These are phyloP conservation scores for Veloboletus limbatus DNA, from an alignment of 1,284 basidiomycete genomes.

Conservation along the genomic window DNA sequence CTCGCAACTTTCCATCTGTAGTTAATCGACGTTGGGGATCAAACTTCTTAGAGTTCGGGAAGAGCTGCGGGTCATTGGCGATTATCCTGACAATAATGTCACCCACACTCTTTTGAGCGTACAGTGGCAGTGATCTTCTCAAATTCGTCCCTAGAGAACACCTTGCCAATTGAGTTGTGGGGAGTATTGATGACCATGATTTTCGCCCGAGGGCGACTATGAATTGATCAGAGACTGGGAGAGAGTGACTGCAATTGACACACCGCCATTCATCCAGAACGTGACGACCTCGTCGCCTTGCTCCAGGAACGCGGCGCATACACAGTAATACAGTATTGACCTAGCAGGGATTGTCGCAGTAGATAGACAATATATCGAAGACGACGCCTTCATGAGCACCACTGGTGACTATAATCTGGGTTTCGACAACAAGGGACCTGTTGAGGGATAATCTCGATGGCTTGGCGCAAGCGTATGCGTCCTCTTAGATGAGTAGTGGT, in stretches of 20 bases:
- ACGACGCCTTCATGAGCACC: slow-evolving; percentile 89
- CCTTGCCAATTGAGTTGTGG: slow-evolving; percentile 95
- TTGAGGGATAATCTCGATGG: slow-evolving; percentile 74
- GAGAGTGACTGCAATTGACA: slow-evolving; percentile 14
- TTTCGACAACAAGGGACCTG: slow-evolving; percentile 79
- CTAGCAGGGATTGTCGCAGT: slow-evolving; percentile 30
- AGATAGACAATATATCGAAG: background rate
- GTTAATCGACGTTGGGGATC: slow-evolving; percentile 58
- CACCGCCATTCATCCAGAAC: slow-evolving; percentile 86
- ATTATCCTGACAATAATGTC: slow-evolving; percentile 39
- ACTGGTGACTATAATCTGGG: slow-evolving; percentile 91
- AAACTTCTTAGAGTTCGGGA: slow-evolving; percentile 58
- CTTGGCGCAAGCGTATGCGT: slow-evolving; percentile 79
- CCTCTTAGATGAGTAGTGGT: slow-evolving; percentile 92
- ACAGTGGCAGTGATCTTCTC: slow-evolving; percentile 81
- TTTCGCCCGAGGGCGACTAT: slow-evolving; percentile 77
- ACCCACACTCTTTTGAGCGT: too few relatives aligned
- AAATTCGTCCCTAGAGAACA: slow-evolving; percentile 84
- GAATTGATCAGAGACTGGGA: background rate
- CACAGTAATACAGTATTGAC: slow-evolving; percentile 90
- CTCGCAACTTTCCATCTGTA: slow-evolving; percentile 42
- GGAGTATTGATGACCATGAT: slow-evolving; percentile 95
- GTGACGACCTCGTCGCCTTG: slow-evolving; percentile 96
- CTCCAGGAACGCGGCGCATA: slow-evolving; percentile 85
- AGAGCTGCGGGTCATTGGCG: slow-evolving; percentile 53